Evolutionary conservation across 2,329 filamentous ascomycete genomes (phyloP).

Genomic region (Penicillium sp.): DNA sequence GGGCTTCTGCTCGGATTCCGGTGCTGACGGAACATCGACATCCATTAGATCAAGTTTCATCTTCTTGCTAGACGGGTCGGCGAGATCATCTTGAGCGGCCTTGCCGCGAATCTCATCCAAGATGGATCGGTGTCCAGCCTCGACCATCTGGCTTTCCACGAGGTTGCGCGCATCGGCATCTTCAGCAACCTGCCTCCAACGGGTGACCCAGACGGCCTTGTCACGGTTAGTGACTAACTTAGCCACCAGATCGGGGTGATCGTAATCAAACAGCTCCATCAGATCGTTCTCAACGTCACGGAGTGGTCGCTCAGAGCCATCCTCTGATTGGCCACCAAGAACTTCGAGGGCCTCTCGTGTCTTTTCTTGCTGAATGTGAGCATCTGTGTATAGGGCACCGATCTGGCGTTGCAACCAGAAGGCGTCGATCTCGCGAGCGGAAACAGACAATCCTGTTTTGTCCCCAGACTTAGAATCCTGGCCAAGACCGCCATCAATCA

Average conservation of each 20-base stretch:
- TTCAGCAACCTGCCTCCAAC: constrained; percentile 80
- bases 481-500: constrained; percentile 71
- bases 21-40: constrained; percentile 72
- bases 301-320: constrained; percentile 80
- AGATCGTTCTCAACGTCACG: constrained; percentile 97
- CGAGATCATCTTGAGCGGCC: constrained; percentile 57
- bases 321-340: constrained; percentile 72
- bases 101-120: constrained; percentile 86
- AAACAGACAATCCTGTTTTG: constrained; percentile 62
- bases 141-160: constrained; percentile 88
- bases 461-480: constrained; percentile 49
- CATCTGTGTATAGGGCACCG: constrained; percentile 83
- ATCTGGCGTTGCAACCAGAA: constrained; percentile 97
- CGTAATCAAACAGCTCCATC: constrained; percentile 98
- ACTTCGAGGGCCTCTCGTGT: constrained; percentile 82
- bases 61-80: constrained; percentile 71
- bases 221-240: constrained; percentile 90
- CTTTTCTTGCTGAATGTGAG: constrained; percentile 92
- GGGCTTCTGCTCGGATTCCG: constrained; percentile 59
- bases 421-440: constrained; percentile 90
- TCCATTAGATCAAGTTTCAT: constrained; percentile 88
- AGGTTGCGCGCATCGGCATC: constrained; percentile 72
- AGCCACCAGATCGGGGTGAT: constrained; percentile 89
- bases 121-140: constrained; percentile 83
- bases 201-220: constrained; percentile 94